These are phyloP conservation scores for Pleurotus cornucopiae DNA, from an alignment of 768 basidiomycete genomes.

Conservation along the genomic window DNA sequence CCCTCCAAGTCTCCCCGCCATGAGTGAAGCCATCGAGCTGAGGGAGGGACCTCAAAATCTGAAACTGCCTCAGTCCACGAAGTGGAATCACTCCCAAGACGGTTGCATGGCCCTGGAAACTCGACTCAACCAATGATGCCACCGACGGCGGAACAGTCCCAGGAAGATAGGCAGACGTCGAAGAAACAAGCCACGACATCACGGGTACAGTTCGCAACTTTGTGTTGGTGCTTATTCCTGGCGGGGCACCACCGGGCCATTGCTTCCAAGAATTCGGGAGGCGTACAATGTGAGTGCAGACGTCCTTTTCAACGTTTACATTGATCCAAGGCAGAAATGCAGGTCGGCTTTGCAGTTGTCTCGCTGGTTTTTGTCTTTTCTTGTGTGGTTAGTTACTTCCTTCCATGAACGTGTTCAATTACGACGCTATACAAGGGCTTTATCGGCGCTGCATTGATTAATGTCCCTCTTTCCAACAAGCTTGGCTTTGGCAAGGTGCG, in stretches of 20 bases:
- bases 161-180: neutral
- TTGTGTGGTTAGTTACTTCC: conserved; percentile 28
- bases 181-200: neutral
- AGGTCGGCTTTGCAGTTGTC: conserved; percentile 26
- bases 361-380: conserved; percentile 53
- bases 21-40: conserved; percentile 7
- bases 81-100: neutral
- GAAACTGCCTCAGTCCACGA: neutral
- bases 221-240: conserved; percentile 56
- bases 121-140: neutral
- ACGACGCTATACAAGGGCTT: conserved; percentile 31
- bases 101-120: neutral
- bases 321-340: conserved; percentile 33
- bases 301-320: too few species aligned
- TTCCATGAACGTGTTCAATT: too few species aligned
- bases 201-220: conserved; percentile 47
- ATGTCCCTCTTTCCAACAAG: conserved; percentile 39
- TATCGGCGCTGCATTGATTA: conserved; percentile 38
- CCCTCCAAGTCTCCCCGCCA: neutral
- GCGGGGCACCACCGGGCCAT: conserved; percentile 68
- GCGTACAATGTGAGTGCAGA: conserved; percentile 39
- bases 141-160: neutral
- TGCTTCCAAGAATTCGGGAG: conserved; percentile 69
- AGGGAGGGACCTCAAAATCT: neutral
- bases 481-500: conserved; percentile 41